Evolutionary conservation across 441 rosid species (phyloP), one percentile per base, ranked within the genome.

Genomic region (Euphorbia schlechtendalii): DNA sequence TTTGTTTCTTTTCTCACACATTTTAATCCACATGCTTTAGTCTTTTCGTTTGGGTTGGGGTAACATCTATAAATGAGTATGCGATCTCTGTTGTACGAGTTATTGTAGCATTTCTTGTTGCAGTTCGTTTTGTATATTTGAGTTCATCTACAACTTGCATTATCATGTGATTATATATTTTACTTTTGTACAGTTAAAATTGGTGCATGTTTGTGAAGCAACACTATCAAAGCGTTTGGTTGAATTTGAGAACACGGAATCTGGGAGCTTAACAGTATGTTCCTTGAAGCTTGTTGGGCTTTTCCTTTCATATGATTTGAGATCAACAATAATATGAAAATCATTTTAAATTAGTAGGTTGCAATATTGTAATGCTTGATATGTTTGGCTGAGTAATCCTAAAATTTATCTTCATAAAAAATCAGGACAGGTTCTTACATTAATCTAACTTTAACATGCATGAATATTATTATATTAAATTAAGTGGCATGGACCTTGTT

Each of bases 151-250:
- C 14, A 46, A 20, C 49, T 3, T 25, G 57, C 51, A 9, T 62
- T 45, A 7, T 55, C 48, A 38, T 17, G 24, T 57, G 36, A 32
- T 57, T 17, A 13, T 25, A 18, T 53, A 21, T 20, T 49, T 36
- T 41, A 25, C 65, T 64, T 54, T 73, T 78, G 4, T 56, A 61
- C 81, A 91, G 96, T 77, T 86, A 64, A 74, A 73, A 66, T 56
- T 81, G 77, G 92, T 87, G 72, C 92, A 92, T 75, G 73, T 92
- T 72, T 89, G 95, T 74, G 98, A 87, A 79, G 85, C 94, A 78
- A 92, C 98, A 20, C 72, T 87, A 74, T 82, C 89, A 68, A 92
- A 89, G 82, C 78, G 91, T 53, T 79, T 92, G 81, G 69, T 76
- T 71, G 96, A 92, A 80, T 92, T 92, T 72, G 91, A 81, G 86